These are phyloP conservation scores for Fusarium sp. DNA, from an alignment of 2,329 filamentous ascomycete genomes.

Conservation along the genomic window DNA sequence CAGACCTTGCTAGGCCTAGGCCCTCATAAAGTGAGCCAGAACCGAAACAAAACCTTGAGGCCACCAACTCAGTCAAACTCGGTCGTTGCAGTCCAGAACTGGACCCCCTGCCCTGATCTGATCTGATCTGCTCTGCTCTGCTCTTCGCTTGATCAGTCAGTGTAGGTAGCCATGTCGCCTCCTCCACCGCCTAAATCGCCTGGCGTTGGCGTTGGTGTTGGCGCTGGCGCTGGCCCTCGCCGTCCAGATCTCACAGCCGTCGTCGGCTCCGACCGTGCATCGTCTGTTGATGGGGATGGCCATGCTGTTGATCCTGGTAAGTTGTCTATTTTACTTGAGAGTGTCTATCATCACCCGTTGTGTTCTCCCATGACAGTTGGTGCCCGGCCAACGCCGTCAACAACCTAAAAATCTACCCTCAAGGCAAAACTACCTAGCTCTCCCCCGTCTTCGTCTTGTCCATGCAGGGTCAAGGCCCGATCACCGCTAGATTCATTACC, in stretches of 20 bases:
- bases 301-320: not conserved
- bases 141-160: not conserved
- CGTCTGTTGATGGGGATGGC: slow-evolving; percentile 12
- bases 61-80: slow-evolving; percentile 19
- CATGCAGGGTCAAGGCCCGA: slow-evolving; percentile 36
- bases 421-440: not conserved
- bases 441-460: slow-evolving; percentile 18
- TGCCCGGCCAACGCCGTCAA: slow-evolving; percentile 13
- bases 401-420: slow-evolving; percentile 1
- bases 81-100: slow-evolving; percentile 23
- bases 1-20: not conserved
- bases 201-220: slow-evolving; percentile 4
- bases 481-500: slow-evolving; percentile 37
- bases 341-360: no score
- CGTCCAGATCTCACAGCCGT: slow-evolving; percentile 14
- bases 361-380: not conserved
- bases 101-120: slow-evolving; percentile 19
- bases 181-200: slow-evolving; percentile 12
- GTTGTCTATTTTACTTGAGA: not conserved
- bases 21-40: not conserved
- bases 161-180: slow-evolving; percentile 23
- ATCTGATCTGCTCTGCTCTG: slow-evolving; percentile 2
- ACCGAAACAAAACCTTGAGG: slow-evolving; percentile 23
- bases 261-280: slow-evolving; percentile 36
- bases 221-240: not conserved